These are phyloP conservation scores for Arthrobotrys pseudoclavata DNA, from an alignment of 2,329 filamentous ascomycete species.

Conservation along the genomic window DNA sequence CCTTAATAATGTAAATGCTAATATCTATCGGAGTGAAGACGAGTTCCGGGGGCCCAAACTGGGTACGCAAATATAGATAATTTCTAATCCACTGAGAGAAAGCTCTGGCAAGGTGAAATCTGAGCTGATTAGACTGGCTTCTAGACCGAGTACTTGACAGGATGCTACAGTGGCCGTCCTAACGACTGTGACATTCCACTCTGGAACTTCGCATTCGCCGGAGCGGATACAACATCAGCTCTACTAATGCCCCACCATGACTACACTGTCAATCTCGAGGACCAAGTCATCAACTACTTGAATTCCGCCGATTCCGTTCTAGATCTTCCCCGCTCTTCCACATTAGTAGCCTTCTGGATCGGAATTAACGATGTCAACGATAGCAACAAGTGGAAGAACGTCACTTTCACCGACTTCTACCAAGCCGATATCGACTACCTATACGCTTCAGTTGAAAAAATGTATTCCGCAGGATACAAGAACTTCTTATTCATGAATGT, in stretches of 20 bases:
- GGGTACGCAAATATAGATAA: constrained; percentile 17
- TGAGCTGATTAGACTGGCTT: background rate
- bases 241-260: constrained; percentile 40
- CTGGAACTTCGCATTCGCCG: constrained; percentile 53
- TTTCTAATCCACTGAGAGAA: too few relatives aligned
- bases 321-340: constrained; percentile 30
- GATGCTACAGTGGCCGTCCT: constrained; percentile 43
- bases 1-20: background rate
- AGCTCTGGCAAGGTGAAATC: background rate
- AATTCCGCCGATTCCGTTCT: constrained; percentile 35
- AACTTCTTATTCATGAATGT: constrained; percentile 57
- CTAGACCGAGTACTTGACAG: constrained; percentile 52
- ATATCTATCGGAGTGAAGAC: constrained; percentile 13
- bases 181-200: constrained; percentile 36
- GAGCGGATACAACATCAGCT: constrained; percentile 36
- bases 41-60: constrained; percentile 53
- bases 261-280: constrained; percentile 38
- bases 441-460: constrained; percentile 35
- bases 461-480: constrained; percentile 50
- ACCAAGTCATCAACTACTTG: constrained; percentile 38
- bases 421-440: constrained; percentile 42
- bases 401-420: constrained; percentile 47
- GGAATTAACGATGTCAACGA: constrained; percentile 53
- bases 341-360: constrained; percentile 48
- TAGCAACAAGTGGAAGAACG: constrained; percentile 49